phyloP scores from a whole-genome alignment of 169 alveolate genomes.

The Plasmodium ovale region DNA sequence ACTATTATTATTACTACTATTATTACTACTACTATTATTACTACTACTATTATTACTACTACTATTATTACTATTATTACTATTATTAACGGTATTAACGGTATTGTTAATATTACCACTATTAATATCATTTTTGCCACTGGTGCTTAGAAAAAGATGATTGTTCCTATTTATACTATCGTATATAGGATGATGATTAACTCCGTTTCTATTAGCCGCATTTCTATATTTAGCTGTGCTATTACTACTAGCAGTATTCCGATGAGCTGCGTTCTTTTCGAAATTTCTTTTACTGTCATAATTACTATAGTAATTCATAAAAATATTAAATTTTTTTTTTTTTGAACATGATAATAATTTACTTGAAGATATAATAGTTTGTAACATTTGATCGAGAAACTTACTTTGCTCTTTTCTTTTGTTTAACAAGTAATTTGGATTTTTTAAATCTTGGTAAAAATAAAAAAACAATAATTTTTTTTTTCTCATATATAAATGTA shows the following conservation, averaged over 20 bases:
- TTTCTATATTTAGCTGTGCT: background rate
- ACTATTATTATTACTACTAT: background rate
- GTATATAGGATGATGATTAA: no score
- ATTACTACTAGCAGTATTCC: background rate
- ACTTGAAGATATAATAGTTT: conserved; percentile 45
- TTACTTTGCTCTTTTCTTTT: conserved; percentile 34
- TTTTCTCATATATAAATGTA: conserved; percentile 72
- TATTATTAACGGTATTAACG: background rate
- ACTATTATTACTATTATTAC: background rate
- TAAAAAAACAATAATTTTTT: conserved; percentile 57
- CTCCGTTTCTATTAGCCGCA: no score
- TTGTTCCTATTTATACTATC: no score
- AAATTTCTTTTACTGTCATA: background rate
- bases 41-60: background rate
- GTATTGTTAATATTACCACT: background rate
- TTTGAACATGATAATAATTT: conserved; percentile 21
- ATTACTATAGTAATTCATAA: background rate
- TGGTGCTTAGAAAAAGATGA: no score
- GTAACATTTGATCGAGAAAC: conserved; percentile 65
- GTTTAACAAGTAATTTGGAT: conserved; percentile 41
- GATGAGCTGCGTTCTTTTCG: background rate
- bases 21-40: background rate
- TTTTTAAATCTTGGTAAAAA: conserved; percentile 63
- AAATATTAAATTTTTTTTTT: conserved; percentile 18
- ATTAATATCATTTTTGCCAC: background rate